Percentiles rank a stretch among this genome's conserved stretches.
These are phyloP conservation scores for Trichoderma lentiforme DNA, from an alignment of 2,329 filamentous ascomycete genomes.

Conservation along the genomic window DNA sequence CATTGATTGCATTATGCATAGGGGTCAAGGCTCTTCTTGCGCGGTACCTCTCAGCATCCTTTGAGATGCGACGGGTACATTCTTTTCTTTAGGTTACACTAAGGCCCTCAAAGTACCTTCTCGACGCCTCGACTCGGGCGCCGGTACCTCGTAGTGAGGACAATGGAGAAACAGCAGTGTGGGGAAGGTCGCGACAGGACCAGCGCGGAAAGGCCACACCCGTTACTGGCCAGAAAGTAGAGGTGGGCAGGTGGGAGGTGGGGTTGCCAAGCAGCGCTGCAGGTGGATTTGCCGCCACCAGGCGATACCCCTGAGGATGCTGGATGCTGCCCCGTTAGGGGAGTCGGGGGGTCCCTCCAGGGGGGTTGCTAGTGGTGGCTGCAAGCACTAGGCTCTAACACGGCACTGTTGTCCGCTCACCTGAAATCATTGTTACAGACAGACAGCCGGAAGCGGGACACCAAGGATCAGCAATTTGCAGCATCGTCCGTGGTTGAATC, in stretches of 20 bases:
- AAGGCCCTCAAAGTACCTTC: background rate
- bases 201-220: slow-evolving; percentile 17
- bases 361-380: slow-evolving; percentile 7
- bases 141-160: slow-evolving; percentile 4
- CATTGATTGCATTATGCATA: slow-evolving; percentile 6
- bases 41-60: background rate
- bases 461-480: slow-evolving; percentile 1
- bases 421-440: slow-evolving; percentile 18
- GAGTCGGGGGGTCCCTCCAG: background rate
- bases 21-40: background rate
- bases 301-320: slow-evolving; percentile 12
- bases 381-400: slow-evolving; percentile 17
- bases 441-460: slow-evolving; percentile 10
- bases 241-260: slow-evolving; percentile 1
- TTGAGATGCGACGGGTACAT: background rate
- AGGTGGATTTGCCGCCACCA: slow-evolving; percentile 17
- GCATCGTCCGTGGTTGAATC: background rate
- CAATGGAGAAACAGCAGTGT: slow-evolving; percentile 19
- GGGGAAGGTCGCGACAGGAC: slow-evolving; percentile 18
- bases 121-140: background rate
- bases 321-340: background rate
- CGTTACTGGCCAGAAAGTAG: slow-evolving; percentile 12
- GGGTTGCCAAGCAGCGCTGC: slow-evolving; percentile 5
- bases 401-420: slow-evolving; percentile 13
- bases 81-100: background rate